A percentile compares a stretch with the other conserved stretches of the same genome.
Conservation (phyloP, 148 eudicot genomes). For the Camellia lanceoleosa region DNA sequence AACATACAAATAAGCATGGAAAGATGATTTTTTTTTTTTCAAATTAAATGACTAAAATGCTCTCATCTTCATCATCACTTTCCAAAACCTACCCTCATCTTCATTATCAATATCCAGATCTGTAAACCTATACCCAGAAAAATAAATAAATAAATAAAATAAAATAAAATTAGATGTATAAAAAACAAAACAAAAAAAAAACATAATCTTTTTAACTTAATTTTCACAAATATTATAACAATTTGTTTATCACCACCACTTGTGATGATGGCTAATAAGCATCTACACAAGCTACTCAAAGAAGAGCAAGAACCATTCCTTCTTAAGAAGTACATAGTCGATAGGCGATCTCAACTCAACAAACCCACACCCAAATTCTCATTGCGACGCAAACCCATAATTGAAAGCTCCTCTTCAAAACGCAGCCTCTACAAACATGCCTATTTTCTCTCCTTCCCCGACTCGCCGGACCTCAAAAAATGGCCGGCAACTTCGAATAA, state of each 20-base stretch:
- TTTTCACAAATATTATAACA: background rate
- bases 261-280: conserved; percentile 43
- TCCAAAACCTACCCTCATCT: too few species aligned
- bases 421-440: conserved; percentile 50
- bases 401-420: conserved; percentile 27
- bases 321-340: conserved; percentile 48
- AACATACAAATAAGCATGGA: too few species aligned
- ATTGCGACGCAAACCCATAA: conserved; percentile 28
- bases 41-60: too few species aligned
- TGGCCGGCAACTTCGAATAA: conserved; percentile 49
- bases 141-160: too few species aligned
- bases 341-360: conserved; percentile 41
- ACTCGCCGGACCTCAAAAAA: conserved; percentile 56
- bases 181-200: too few species aligned
- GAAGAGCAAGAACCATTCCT: conserved; percentile 91
- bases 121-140: too few species aligned
- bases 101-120: too few species aligned
- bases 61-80: too few species aligned
- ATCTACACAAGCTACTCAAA: conserved; percentile 59
- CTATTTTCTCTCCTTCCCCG: conserved; percentile 52
- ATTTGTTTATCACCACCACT: conserved; percentile 24
- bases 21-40: too few species aligned
- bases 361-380: conserved; percentile 17
- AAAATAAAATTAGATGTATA: too few species aligned
- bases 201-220: too few species aligned